phyloP scores from a whole-genome alignment of 2,329 filamentous ascomycete species.

The Teratosphaeriaceae sp. region DNA sequence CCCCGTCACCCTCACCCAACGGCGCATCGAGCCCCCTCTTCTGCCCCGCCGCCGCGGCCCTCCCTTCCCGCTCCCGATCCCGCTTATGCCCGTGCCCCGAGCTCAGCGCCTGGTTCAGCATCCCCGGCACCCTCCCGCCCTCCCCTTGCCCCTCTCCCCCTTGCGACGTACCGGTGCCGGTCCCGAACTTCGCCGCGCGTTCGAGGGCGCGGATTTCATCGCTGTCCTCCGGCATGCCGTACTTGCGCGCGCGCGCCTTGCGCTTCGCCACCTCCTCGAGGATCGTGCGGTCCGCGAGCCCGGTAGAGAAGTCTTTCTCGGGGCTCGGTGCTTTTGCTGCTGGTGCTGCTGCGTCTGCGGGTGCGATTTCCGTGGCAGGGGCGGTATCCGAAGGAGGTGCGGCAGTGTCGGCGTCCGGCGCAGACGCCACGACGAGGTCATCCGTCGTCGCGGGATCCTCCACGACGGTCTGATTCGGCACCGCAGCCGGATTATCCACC shows the following conservation, averaged over 20 bases:
- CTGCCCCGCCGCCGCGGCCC: constrained; percentile 1
- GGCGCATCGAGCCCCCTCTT: constrained; percentile 6
- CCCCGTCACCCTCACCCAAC: constrained; percentile 5
- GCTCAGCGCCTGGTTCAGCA: constrained; percentile 60
- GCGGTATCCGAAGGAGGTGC: constrained; percentile 32
- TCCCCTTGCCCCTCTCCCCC: too few species aligned
- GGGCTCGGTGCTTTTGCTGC: constrained; percentile 34
- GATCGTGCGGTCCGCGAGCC: constrained; percentile 57
- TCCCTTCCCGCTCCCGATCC: constrained; percentile 5
- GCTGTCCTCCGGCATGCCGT: constrained; percentile 57
- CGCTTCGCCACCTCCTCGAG: constrained; percentile 55
- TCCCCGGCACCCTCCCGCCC: constrained; percentile 40
- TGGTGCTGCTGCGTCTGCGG: constrained; percentile 19
- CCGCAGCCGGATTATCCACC: constrained; percentile 38
- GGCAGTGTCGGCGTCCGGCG: constrained; percentile 15
- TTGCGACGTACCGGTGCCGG: too few species aligned
- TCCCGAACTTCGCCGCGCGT: constrained; percentile 65
- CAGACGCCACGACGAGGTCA: constrained; percentile 24
- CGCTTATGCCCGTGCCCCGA: not conserved
- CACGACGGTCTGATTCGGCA: constrained; percentile 40
- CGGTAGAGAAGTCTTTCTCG: constrained; percentile 51
- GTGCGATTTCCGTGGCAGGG: constrained; percentile 29
- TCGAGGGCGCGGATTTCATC: constrained; percentile 51
- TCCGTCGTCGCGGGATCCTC: constrained; percentile 35
- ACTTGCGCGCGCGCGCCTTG: constrained; percentile 62